phyloP scores from a whole-genome alignment of 1,284 basidiomycete species.

The Malassezia yamatoensis region DNA sequence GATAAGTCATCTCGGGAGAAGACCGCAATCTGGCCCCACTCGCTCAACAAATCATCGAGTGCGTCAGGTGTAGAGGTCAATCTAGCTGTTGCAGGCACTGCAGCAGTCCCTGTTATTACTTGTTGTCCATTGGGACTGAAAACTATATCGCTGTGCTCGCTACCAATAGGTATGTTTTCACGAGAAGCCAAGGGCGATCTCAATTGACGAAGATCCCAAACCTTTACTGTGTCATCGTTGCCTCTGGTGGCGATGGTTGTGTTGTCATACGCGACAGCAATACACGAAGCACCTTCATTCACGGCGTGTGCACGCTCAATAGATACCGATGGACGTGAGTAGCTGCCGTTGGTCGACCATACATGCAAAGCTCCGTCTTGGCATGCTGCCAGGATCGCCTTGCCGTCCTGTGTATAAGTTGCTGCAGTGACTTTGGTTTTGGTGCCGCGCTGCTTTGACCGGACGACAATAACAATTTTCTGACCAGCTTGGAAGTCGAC shows the following conservation, averaged over 20 bases:
- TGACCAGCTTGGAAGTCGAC: constrained; percentile 76
- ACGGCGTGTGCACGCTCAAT: constrained; percentile 77
- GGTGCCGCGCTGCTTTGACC: constrained; percentile 88
- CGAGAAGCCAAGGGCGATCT: constrained; percentile 66
- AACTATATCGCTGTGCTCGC: constrained; percentile 78
- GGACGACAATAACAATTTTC: constrained; percentile 85
- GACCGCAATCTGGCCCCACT: constrained; percentile 22
- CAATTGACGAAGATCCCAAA: constrained; percentile 85
- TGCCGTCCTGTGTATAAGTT: constrained; percentile 9
- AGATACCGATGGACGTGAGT: constrained; percentile 72
- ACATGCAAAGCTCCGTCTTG: constrained; percentile 81
- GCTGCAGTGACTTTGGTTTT: constrained; percentile 73
- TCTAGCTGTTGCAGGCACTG: constrained; percentile 1
- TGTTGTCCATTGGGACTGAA: constrained; percentile 76
- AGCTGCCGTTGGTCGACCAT: constrained; percentile 85
- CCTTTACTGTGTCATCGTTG: constrained; percentile 83
- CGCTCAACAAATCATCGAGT: not conserved
- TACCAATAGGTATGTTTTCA: constrained; percentile 63
- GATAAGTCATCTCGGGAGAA: constrained; percentile 17
- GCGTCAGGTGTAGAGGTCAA: not conserved
- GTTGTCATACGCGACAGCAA: constrained; percentile 75
- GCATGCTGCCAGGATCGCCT: constrained; percentile 56
- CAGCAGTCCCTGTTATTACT: constrained; percentile 62
- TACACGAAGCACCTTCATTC: constrained; percentile 68
- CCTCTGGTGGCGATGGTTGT: constrained; percentile 66